phyloP scores from a whole-genome alignment of 495 filamentous ascomycete species.

The Parathielavia hyrcaniae region DNA sequence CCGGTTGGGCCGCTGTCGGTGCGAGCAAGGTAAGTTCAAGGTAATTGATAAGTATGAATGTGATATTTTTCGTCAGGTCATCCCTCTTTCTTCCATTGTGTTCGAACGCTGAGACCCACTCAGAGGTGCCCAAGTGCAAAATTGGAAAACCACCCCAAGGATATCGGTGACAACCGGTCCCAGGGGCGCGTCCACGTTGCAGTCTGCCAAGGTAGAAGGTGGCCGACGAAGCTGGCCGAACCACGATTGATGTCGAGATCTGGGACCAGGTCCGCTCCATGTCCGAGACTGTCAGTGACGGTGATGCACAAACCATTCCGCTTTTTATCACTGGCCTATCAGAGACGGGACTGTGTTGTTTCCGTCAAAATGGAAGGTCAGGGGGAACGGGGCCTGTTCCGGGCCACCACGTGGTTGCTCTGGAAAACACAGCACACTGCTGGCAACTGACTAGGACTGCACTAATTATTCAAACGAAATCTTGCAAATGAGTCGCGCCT shows the following conservation, averaged over 20 bases:
- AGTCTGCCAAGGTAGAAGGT: neutral
- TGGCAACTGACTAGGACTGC: neutral
- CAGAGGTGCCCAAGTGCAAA: neutral
- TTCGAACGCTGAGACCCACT: neutral
- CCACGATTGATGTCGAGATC: conserved; percentile 1
- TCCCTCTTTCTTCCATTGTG: neutral
- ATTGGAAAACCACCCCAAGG: neutral
- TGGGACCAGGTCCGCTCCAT: conserved; percentile 1
- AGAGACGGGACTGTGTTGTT: neutral
- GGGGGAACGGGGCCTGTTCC: conserved; percentile 1
- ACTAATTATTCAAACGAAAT: conserved; percentile 9
- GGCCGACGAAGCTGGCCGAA: neutral
- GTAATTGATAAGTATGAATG: neutral
- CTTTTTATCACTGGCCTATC: neutral
- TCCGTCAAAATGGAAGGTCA: neutral
- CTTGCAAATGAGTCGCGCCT: neutral
- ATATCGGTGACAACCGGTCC: neutral
- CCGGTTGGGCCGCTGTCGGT: conserved; percentile 7
- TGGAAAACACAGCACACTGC: neutral
- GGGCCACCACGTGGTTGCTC: conserved; percentile 19
- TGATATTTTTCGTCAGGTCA: neutral
- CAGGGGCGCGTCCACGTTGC: conserved; percentile 14
- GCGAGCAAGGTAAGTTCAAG: too few species aligned
- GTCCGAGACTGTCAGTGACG: neutral
- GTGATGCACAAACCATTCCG: conserved; percentile 1